Evolutionary conservation across 768 basidiomycete genomes (phyloP).

Genomic region (Phylloporus sp.): DNA sequence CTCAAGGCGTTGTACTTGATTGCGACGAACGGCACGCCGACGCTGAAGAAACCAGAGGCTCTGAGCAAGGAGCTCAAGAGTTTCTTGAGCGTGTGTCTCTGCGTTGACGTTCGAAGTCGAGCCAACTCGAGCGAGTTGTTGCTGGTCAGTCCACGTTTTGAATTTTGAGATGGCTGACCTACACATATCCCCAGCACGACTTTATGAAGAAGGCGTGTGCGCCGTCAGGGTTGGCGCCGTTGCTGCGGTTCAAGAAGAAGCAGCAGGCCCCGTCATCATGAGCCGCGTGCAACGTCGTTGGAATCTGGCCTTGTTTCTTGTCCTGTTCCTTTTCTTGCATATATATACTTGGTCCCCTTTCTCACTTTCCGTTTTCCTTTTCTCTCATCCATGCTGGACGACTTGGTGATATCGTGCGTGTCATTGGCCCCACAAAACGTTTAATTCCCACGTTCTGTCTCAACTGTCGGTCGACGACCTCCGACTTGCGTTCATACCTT

Average conservation of each 20-base stretch:
- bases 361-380: not conserved
- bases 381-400: not conserved
- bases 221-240: slow-evolving; percentile 73
- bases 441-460: not conserved
- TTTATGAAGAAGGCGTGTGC: slow-evolving; percentile 90
- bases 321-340: slow-evolving; percentile 8
- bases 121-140: slow-evolving; percentile 86
- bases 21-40: slow-evolving; percentile 97
- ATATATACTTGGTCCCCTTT: slow-evolving; percentile 13
- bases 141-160: slow-evolving; percentile 49
- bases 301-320: not conserved
- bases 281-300: not conserved
- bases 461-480: not conserved
- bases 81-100: slow-evolving; percentile 96
- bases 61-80: slow-evolving; percentile 90
- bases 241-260: slow-evolving; percentile 77
- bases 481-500: not conserved
- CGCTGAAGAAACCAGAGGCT: slow-evolving; percentile 91
- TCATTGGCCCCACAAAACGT: not conserved
- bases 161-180: not conserved
- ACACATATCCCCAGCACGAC: slow-evolving; percentile 65
- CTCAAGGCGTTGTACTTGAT: slow-evolving; percentile 92
- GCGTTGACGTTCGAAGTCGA: slow-evolving; percentile 91
- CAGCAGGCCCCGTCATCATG: slow-evolving; percentile 40
- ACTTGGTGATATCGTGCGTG: not conserved